Base-by-base conservation (phyloP, 306 rosid genomes). In the Rubus idaeus region DNA sequence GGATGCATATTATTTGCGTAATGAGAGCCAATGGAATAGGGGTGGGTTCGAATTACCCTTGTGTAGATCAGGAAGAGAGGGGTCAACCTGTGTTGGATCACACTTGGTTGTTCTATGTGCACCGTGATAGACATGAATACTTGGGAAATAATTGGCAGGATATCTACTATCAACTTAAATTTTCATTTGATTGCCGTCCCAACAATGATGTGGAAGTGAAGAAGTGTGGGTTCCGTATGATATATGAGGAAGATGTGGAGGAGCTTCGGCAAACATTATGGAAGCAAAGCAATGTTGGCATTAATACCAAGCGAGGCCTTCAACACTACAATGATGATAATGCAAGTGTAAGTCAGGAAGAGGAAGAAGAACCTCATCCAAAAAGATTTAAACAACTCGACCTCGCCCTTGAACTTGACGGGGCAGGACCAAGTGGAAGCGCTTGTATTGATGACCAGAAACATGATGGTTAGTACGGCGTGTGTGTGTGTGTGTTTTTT, bases 181-280 rank as follows among this genome's bases (percentile, higher is more conserved):
- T 30, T 13, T 61, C n/a, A 61, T 61, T 60, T 26, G 3, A 0
- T 2, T 2, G 26, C 26, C 0, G 26, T 23, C 0, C 37, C 20
- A 8, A 2, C 14, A 3, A 18, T 16, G 10, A 53, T 12, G 8
- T 11, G 41, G 7, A 11, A 60, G 18, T 26, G 20, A 62, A 14
- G 5, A 20, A 60, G 65, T 60, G 41, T 56, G 65, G 67, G 0
- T 1, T 62, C 0, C 67, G 44, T 2, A 0, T 62, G 67, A 9
- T 62, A 5, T 62, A 62, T 35, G 67, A 62, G 44, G 42, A 62
- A 62, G 67, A 62, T 62, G 67, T 6, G n/a, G 67, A 62, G 44
- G 44, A 62, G 42, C 63, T 21, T 57, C 4, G 13, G 63, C 37
- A 57, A 21, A 20, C 20, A 57, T 3, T 5, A 2, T 56, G n/a